Evolutionary conservation across 2,329 filamentous ascomycete genomes (phyloP), one percentile per base, ranked within the genome.

Genomic region (Botrytis pseudocinerea): DNA sequence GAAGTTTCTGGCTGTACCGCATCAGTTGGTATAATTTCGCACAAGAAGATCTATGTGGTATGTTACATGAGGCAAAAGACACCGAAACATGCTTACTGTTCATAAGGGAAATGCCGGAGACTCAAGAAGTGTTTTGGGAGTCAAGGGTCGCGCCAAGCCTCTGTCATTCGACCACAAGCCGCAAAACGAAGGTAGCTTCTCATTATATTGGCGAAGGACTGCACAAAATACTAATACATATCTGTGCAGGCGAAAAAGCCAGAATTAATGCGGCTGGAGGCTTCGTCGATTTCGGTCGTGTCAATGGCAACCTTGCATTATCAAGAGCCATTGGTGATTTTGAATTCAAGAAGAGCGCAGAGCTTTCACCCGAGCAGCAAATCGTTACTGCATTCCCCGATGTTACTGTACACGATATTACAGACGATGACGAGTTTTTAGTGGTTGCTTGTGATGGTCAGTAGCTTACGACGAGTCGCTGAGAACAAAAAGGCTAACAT

Each of bases 121-220:
- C 83, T 99, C 96, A 76, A 91, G 96, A 86, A 93, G 92, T 81
- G 96, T 99, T 40, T 85, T 99, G 77, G 96, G 96, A 79, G 94
- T 99, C 80, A 99, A 98, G 86, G 96, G 96, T 77, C 90, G 96
- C 80, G 96, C 96, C 78, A 99, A 98, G 86, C 96, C 96, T 70
- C 87, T 99, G 74, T 99, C 96, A n/a, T 97, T 97, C 82, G 96
- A 99, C 83, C 96, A 99, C 87, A 99, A 99, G 85, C 96, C 96
- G 60, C 95, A 98, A 83, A 98, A 98, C 79, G 96, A 99, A 88
- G 93, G 94, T 97, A 82, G 73, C 35, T 65, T 40, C 51, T 69
- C 32, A 46, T 66, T 10, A 46, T 46, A 40, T 22, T 32, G 68
- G 35, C 38, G 10, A 42, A 57, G 62, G 70, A 25, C 61, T 32